A percentile compares a stretch with the other conserved stretches of the same genome.
These are phyloP conservation scores for Fragaria iinumae DNA, from an alignment of 306 rosid species.

Conservation along the genomic window DNA sequence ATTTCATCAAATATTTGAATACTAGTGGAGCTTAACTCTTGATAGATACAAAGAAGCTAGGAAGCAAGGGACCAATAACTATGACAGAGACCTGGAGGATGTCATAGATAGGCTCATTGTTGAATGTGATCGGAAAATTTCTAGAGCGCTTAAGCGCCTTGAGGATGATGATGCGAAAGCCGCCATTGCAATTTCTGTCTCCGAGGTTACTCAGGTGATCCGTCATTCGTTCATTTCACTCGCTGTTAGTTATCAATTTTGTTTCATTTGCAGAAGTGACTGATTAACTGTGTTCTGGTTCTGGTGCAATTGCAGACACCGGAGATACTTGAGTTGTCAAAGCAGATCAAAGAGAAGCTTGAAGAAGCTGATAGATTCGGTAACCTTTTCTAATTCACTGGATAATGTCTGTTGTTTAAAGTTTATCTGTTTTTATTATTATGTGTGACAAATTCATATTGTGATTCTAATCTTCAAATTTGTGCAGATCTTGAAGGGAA, in stretches of 20 bases:
- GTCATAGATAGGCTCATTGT: conserved; percentile 91
- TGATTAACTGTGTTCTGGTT: background rate
- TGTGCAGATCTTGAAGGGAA: conserved; percentile 89
- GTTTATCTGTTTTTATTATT: too few species aligned
- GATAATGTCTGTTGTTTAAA: background rate
- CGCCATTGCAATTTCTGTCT: conserved; percentile 93
- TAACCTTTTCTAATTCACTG: conserved; percentile 29
- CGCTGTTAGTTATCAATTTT: background rate
- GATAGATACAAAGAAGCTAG: conserved; percentile 84
- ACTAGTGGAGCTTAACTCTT: conserved; percentile 43
- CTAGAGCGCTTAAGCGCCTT: conserved; percentile 89
- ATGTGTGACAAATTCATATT: background rate
- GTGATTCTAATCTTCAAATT: background rate
- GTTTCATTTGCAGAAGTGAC: background rate
- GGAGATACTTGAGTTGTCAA: conserved; percentile 76
- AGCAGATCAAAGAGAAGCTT: conserved; percentile 77
- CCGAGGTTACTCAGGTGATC: conserved; percentile 88
- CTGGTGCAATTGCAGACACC: conserved; percentile 59
- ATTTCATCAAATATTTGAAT: background rate
- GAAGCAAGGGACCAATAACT: conserved; percentile 66
- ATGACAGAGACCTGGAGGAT: conserved; percentile 93
- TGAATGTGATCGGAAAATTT: conserved; percentile 93
- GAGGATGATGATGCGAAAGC: conserved; percentile 99
- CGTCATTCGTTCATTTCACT: background rate
- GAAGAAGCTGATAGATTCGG: conserved; percentile 92